Evolutionary conservation across 768 basidiomycete species (phyloP).

Genomic region (Pleurotus pulmonarius): DNA sequence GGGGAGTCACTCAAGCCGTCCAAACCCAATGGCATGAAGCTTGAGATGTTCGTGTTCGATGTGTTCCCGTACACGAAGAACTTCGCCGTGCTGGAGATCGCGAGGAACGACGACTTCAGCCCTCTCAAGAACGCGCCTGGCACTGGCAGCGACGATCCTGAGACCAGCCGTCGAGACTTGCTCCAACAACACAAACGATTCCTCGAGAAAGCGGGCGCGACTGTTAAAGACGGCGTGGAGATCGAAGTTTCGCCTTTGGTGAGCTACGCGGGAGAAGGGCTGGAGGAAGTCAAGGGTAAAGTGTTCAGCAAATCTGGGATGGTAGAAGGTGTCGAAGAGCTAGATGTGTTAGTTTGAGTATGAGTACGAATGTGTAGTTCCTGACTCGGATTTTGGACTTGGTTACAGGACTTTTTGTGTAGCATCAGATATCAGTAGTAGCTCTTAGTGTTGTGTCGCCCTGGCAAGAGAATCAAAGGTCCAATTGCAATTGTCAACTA

Average conservation of each 20-base stretch:
- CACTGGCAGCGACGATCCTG: conserved; percentile 83
- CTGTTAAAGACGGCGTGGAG: conserved; percentile 67
- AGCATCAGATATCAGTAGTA: background rate
- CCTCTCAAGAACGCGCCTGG: conserved; percentile 98
- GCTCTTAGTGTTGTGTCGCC: background rate
- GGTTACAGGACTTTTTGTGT: background rate
- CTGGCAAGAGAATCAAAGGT: background rate
- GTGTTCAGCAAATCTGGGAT: conserved; percentile 72
- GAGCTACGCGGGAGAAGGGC: conserved; percentile 89
- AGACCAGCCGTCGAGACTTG: conserved; percentile 87
- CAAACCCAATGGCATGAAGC: conserved; percentile 98
- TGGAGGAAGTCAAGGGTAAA: conserved; percentile 76
- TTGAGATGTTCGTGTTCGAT: conserved; percentile 98
- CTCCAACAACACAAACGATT: conserved; percentile 85
- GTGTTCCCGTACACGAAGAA: conserved; percentile 89
- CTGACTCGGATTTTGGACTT: background rate
- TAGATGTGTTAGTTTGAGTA: conserved; percentile 60
- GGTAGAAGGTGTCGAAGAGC: conserved; percentile 61
- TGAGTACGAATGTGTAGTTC: background rate
- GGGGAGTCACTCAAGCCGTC: conserved; percentile 74
- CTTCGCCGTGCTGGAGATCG: conserved; percentile 88
- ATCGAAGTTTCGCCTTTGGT: conserved; percentile 89
- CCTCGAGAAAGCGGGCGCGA: conserved; percentile 76
- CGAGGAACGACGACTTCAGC: conserved; percentile 87
- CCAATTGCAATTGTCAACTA: conserved; percentile 28